Evolutionary conservation across 805 yeast genomes (phyloP).

Genomic region (Scheffersomyces coipomensis): DNA sequence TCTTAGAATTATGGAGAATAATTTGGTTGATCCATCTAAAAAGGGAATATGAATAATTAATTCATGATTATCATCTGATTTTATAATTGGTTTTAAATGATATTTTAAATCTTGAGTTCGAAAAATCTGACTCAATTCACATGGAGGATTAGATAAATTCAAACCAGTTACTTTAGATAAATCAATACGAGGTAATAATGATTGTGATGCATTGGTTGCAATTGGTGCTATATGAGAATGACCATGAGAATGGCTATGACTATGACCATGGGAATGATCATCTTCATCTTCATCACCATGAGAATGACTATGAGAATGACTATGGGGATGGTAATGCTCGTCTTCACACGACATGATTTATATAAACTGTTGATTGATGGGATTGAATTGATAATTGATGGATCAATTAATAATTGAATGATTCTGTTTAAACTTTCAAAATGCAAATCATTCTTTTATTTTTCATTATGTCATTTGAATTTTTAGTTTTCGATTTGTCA

Average conservation of each 20-base stretch:
- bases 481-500: too few relatives aligned
- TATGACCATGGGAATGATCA: constrained; percentile 25
- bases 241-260: constrained; percentile 30
- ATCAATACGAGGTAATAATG: constrained; percentile 62
- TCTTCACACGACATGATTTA: constrained; percentile 29
- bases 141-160: constrained; percentile 55
- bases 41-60: constrained; percentile 78
- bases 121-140: constrained; percentile 52
- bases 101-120: constrained; percentile 51
- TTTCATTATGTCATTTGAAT: too few relatives aligned
- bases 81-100: constrained; percentile 44
- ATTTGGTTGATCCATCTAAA: constrained; percentile 61
- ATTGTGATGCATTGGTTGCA: constrained; percentile 68
- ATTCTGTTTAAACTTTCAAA: too few relatives aligned
- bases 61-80: constrained; percentile 82
- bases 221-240: constrained; percentile 56
- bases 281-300: constrained; percentile 27
- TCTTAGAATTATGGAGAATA: constrained; percentile 71
- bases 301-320: constrained; percentile 15
- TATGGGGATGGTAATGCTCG: constrained; percentile 19
- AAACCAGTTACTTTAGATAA: constrained; percentile 58
- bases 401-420: too few relatives aligned
- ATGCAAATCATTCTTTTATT: too few relatives aligned
- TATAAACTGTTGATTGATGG: too few relatives aligned
- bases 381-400: too few relatives aligned